Conservation (phyloP, 441 rosid genomes). For the Biscutella auriculata region DNA sequence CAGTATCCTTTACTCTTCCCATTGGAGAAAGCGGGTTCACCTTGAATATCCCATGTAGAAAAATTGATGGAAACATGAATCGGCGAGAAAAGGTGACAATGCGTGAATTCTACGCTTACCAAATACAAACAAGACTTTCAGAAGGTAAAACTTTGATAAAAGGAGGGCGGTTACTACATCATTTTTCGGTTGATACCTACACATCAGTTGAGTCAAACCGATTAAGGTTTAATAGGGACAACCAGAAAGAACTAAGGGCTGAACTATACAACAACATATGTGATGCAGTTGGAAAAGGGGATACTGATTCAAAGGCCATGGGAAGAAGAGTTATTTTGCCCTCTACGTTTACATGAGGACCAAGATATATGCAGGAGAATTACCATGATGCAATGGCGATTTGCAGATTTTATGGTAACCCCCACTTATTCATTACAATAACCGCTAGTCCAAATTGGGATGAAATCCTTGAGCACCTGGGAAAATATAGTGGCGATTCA, state of each 20-base stretch:
- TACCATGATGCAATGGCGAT: too few relatives aligned
- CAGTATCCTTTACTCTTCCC: background rate
- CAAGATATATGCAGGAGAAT: too few relatives aligned
- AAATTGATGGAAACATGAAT: too few relatives aligned
- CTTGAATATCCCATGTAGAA: background rate
- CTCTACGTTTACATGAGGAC: too few relatives aligned
- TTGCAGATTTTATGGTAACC: too few relatives aligned
- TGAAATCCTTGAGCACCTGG: too few relatives aligned
- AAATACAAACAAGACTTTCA: background rate
- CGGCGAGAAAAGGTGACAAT: background rate
- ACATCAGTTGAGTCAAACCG: background rate
- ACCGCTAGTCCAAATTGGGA: background rate
- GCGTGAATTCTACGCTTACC: background rate
- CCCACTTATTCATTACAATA: too few relatives aligned
- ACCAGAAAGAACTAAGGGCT: background rate
- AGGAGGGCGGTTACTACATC: background rate
- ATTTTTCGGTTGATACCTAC: background rate
- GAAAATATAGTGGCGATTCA: too few relatives aligned
- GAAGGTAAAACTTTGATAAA: too few relatives aligned
- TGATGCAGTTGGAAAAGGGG: background rate
- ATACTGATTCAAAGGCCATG: background rate
- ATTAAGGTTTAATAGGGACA: background rate
- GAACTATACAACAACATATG: background rate
- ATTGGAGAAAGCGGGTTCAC: background rate
- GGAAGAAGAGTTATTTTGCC: too few relatives aligned